Evolutionary conservation across 2,329 filamentous ascomycete genomes (phyloP), one percentile per base, ranked within the genome.

Genomic region (Colletotrichum destructivum): DNA sequence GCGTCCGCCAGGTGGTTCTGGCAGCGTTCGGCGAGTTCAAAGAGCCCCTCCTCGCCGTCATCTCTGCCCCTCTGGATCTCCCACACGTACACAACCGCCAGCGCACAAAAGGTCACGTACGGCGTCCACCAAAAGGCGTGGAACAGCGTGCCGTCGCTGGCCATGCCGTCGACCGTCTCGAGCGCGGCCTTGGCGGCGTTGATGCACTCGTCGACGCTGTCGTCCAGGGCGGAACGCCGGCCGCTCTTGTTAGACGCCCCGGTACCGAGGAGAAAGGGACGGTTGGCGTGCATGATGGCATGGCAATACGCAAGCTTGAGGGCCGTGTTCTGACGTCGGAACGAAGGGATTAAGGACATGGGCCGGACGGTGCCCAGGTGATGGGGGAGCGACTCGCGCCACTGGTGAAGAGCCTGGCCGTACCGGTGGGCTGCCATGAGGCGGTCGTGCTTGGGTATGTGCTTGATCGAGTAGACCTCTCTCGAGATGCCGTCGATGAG

Each of bases 241-340:
- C 78, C 66, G 86, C 87, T 1, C 82, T 80, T 0, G 74, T 80
- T 0, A 74, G 73, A 23, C 42, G 51, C 65, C 60, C 38, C 71
- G 40, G 63, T 80, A 65, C 65, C 81, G 0, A 90, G 80, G 0
- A 90, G 81, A 59, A 90, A 88, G 0, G 87, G 84, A 0, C 89
- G 84, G 61, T 88, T 88, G 16, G 87, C 84, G 18, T 90, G 83
- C 76, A 91, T 88, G 11, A 88, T 81, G 3, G 88, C 87, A 66
- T 90, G 88, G 11, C 83, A 84, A 71, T 89, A 85, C 0, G 87
- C 87, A 0, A 90, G 79, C 52, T 85, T 86, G 9, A 90, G 79
- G 1, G 88, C 87, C 0, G 82, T 86, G 2, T 87, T 84, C 72
- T 90, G 88, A 6, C 81, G 82, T 49, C 78, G 79, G 40, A 87